A percentile compares a stretch with the other conserved stretches of the same genome.
These are phyloP conservation scores for Globisporangium sylvaticum DNA, from an alignment of 352 stramenopile genomes.

Conservation along the genomic window DNA sequence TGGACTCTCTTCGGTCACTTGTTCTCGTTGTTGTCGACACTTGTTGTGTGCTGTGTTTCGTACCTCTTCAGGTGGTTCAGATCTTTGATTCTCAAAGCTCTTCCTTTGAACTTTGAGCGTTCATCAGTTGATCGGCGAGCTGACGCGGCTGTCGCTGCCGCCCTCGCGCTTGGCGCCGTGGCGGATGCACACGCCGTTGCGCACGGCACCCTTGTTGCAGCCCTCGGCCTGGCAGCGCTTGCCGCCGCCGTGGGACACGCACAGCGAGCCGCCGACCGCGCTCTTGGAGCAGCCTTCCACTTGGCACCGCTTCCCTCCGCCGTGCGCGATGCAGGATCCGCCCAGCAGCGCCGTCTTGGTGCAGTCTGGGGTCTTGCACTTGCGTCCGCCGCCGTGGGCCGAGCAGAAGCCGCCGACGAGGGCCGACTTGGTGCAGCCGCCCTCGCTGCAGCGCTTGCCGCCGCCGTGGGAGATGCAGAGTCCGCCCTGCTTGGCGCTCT, in stretches of 20 bases:
- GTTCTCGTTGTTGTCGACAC: background rate
- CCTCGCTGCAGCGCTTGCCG: constrained; percentile 75
- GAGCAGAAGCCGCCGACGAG: constrained; percentile 83
- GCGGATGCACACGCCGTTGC: constrained; percentile 84
- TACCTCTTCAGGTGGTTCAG: background rate
- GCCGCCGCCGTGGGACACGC: constrained; percentile 67
- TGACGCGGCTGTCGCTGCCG: constrained; percentile 15
- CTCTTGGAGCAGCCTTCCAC: constrained; percentile 62
- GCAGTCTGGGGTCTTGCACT: constrained; percentile 68
- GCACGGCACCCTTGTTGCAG: constrained; percentile 82
- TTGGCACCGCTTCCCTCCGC: constrained; percentile 77
- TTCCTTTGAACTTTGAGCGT: background rate
- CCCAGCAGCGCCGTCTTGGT: constrained; percentile 76
- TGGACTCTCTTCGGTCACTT: background rate
- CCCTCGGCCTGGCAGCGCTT: constrained; percentile 69
- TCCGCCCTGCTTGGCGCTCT: constrained; percentile 80
- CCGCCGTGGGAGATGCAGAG: constrained; percentile 81
- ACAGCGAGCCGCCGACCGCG: constrained; percentile 58
- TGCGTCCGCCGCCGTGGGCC: constrained; percentile 69
- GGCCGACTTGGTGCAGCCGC: constrained; percentile 73
- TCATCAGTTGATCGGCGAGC: constrained; percentile 15
- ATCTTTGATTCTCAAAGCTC: background rate
- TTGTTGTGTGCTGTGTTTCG: background rate
- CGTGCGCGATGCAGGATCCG: constrained; percentile 78
- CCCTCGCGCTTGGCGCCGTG: constrained; percentile 70